Conservation (phyloP, 768 basidiomycete species). For the Pulveroboletus sp. region DNA sequence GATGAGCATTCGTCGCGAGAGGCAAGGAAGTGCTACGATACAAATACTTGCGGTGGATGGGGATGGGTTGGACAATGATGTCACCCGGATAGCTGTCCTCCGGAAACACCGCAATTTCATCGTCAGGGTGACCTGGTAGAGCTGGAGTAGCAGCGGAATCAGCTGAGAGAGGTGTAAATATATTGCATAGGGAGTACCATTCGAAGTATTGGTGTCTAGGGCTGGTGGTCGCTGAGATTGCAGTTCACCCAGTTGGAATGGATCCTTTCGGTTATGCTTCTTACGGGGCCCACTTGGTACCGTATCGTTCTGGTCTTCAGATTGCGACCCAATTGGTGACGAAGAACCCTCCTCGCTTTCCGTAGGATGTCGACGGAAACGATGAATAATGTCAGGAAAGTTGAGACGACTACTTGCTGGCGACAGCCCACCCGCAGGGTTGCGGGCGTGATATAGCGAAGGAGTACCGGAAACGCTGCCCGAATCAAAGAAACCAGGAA, state of each 20-base stretch:
- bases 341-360: constrained; percentile 49
- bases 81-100: background rate
- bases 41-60: constrained; percentile 4
- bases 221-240: constrained; percentile 13
- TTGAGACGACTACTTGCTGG: constrained; percentile 43
- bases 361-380: constrained; percentile 31
- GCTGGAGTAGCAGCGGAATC: background rate
- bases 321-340: constrained; percentile 44
- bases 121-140: background rate
- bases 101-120: constrained; percentile 2
- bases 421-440: constrained; percentile 34
- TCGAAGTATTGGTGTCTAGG: constrained; percentile 8
- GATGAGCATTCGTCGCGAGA: constrained; percentile 12
- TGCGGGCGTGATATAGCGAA: constrained; percentile 27
- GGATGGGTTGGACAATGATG: background rate
- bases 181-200: constrained; percentile 3
- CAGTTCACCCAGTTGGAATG: constrained; percentile 26
- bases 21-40: constrained; percentile 38
- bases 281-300: constrained; percentile 15
- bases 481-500: constrained; percentile 28
- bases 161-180: constrained; percentile 1
- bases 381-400: constrained; percentile 36
- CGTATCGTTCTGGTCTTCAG: constrained; percentile 37
- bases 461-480: constrained; percentile 36
- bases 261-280: constrained; percentile 15